phyloP scores from a whole-genome alignment of 108 stramenopile genomes.

The Cyclotella baltica region DNA sequence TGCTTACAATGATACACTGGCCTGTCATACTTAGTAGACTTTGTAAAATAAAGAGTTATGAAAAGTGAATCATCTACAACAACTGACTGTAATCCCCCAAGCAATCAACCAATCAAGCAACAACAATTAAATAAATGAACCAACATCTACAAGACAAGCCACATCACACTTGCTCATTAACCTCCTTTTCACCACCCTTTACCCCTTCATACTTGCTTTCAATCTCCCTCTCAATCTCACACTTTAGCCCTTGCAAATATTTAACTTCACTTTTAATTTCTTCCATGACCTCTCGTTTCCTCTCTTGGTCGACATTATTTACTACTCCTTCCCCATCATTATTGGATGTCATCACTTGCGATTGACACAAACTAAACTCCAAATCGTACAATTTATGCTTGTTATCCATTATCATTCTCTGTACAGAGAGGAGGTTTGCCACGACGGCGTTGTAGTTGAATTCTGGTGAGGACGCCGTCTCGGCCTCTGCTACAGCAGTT shows the following conservation, averaged over 20 bases:
- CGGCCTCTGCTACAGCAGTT: neutral
- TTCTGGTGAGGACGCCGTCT: too few species aligned
- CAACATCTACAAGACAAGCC: too few species aligned
- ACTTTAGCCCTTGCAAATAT: neutral
- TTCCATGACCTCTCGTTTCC: neutral
- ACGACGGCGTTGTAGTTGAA: constrained; percentile 3
- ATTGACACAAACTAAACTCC: constrained; percentile 1
- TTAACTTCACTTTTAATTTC: neutral
- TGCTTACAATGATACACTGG: too few species aligned
- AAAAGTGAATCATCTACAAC: too few species aligned
- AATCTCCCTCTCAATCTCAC: constrained; percentile 8
- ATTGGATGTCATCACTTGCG: too few species aligned
- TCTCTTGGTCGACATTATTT: neutral
- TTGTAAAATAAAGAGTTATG: too few species aligned
- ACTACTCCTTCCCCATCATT: neutral
- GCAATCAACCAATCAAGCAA: too few species aligned
- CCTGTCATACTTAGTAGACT: too few species aligned
- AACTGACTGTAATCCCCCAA: too few species aligned
- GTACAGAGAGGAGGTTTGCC: constrained; percentile 4
- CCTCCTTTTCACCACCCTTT: neutral
- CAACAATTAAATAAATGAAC: too few species aligned
- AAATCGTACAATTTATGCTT: constrained; percentile 16
- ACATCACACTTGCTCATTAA: too few species aligned
- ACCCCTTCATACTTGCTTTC: neutral
- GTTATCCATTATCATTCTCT: constrained; percentile 13